Evolutionary conservation across 139 green algal species (phyloP).

Genomic region (Haematococcus lacustris): DNA sequence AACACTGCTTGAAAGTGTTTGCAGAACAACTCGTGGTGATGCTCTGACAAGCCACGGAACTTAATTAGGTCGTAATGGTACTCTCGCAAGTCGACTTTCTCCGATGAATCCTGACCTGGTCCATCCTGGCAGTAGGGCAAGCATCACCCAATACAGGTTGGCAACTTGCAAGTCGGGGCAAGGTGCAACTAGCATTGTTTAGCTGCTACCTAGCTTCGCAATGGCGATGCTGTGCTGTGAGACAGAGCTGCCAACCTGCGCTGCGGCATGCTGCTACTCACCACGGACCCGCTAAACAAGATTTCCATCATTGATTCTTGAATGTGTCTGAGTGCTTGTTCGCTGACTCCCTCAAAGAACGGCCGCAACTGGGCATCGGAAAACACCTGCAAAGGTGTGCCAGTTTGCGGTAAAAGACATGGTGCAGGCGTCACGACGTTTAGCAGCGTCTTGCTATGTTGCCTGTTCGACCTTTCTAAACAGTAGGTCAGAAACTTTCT

Average conservation of each 20-base stretch:
- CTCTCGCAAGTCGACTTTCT: slow-evolving; percentile 11
- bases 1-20: slow-evolving; percentile 15
- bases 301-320: slow-evolving; percentile 18
- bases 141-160: no score
- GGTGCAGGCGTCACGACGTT: background rate
- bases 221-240: background rate
- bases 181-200: no score
- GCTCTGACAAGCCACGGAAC: slow-evolving; percentile 13
- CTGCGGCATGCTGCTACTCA: background rate
- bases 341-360: slow-evolving; percentile 10
- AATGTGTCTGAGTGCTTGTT: slow-evolving; percentile 5
- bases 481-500: slow-evolving; percentile 14
- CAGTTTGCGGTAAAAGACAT: no score
- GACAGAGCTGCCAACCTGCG: background rate
- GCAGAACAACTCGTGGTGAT: slow-evolving; percentile 15
- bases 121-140: no score
- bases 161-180: no score
- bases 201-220: no score
- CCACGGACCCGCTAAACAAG: slow-evolving; percentile 8
- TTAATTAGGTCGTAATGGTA: slow-evolving; percentile 17
- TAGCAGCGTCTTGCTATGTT: no score
- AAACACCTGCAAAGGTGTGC: slow-evolving; percentile 4
- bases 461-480: slow-evolving; percentile 12
- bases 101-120: no score
- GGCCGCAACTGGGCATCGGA: background rate